These are phyloP conservation scores for Podospora tetraspora DNA, from an alignment of 495 filamentous ascomycete species.

Conservation along the genomic window DNA sequence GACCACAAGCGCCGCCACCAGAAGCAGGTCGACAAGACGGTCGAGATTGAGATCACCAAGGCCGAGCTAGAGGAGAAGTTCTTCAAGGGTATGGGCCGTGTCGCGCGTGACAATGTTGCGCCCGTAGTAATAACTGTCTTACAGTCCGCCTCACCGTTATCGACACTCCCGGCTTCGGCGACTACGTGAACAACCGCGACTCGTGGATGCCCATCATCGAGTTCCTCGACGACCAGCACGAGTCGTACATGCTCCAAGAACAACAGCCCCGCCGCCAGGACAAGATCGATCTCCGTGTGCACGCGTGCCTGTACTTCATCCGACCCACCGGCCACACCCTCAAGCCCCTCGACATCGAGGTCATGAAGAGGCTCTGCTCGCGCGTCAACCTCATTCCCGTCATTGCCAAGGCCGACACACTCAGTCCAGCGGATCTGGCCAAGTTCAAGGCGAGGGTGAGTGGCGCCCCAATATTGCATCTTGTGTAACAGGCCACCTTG, in stretches of 20 bases:
- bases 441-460: slow-evolving; percentile 88
- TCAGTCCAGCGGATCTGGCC: slow-evolving; percentile 84
- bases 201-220: slow-evolving; percentile 99
- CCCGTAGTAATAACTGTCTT: slow-evolving; percentile 13
- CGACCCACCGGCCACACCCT: slow-evolving; percentile 95
- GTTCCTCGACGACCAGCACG: slow-evolving; percentile 98
- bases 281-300: slow-evolving; percentile 98
- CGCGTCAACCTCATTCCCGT: slow-evolving; percentile 98
- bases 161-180: slow-evolving; percentile 96
- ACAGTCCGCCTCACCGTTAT: slow-evolving; percentile 96
- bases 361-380: slow-evolving; percentile 97
- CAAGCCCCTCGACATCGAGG: slow-evolving; percentile 98
- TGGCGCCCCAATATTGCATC: neutral
- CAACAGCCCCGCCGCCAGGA: slow-evolving; percentile 95
- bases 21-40: slow-evolving; percentile 98
- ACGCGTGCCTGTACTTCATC: slow-evolving; percentile 98
- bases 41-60: slow-evolving; percentile 99
- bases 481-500: slow-evolving; percentile 23
- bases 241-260: slow-evolving; percentile 99
- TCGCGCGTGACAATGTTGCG: slow-evolving; percentile 1
- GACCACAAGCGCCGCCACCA: slow-evolving; percentile 97
- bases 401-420: slow-evolving; percentile 95
- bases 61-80: slow-evolving; percentile 99
- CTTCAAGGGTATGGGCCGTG: slow-evolving; percentile 77
- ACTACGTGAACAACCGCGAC: slow-evolving; percentile 99